Evolutionary conservation across 768 basidiomycete genomes (phyloP), one percentile per base, ranked within the genome.

Genomic region (Mycena rosella): DNA sequence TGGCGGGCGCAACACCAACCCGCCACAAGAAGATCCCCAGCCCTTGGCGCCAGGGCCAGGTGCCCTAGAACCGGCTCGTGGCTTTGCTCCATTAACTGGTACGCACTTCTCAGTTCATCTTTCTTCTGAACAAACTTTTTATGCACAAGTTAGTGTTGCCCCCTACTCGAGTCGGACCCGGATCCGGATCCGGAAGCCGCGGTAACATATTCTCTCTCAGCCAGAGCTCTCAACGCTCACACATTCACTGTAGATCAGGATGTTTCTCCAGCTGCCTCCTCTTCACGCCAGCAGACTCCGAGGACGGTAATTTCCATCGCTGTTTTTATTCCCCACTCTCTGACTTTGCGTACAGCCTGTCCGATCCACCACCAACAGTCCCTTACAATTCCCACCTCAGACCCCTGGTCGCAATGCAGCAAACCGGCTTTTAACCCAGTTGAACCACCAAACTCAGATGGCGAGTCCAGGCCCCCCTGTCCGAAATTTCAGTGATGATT

Each of bases 1-100:
- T 56, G 54, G 54, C 55, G 55, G 38, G 55, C 38, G 55, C 40
- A 34, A 34, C 55, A 36, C 38, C 38, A 34, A 34, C 55, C 22
- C 55, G 36, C 38, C 54, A 56, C 54, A 56, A 56, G 54, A 56
- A 56, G 54, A 56, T 56, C 54, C 36, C 36, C 54, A 56, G 54
- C 54, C 54, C 54, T 56, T 56, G 54, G 54, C 54, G 36, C 54
- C 54, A 56, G 55, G 55, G 55, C 55, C 55, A 57, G 55, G 55
- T 57, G 55, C 55, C 55, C 40, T 57, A 57, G 55, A 57, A 57
- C 55, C 40, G 55, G 55, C 55, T 57, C 55, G 55, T 57, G 55
- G 55, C 55, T 57, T 57, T 57, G 55, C 55, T 57, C 55, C 55
- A 57, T 57, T 57, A 57, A 57, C 55, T 57, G 55, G 55, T 57